Evolutionary conservation across 2,329 filamentous ascomycete genomes (phyloP), one percentile per base, ranked within the genome.

Genomic region (Stagonosporopsis cucurbitacearum): DNA sequence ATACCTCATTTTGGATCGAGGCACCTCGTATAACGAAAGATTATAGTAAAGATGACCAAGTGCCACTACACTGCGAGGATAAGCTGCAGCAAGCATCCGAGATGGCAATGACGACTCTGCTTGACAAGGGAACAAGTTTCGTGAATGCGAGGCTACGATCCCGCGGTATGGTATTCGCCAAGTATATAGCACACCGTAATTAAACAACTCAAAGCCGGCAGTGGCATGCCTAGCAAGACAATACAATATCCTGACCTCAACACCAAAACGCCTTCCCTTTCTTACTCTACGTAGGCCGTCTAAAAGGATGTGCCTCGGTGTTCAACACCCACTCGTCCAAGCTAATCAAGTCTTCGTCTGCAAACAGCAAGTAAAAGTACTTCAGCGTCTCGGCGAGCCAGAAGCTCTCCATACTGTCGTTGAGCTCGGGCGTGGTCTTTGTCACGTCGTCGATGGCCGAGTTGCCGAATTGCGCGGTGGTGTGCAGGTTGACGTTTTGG

Each of bases 401-500:
- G 72, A 91, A 91, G 58, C 86, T 89, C 78, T 91, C 88, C 88
- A 91, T 90, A 47, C 82, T 82, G 68, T 90, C 86, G 54, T 80
- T 65, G 25, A 78, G 72, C 12, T 64, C 64, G 4, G 79, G 78
- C 13, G 67, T 74, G 55, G 77, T 74, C 39, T 78, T 77, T 37
- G 83, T 88, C 23, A 92, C 86, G 65, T 92, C 88, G 56, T 82
- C 78, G 52, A 92, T 82, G 28, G 86, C 86, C 1, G 86, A 86
- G 64, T 89, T 83, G 6, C 86, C 89, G 59, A 86, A 80, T 4
- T 81, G 76, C 0, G 88, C 86, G 23, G 81, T 80, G 12, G 88
- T 90, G 64, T 84, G 78, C 64, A 80, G 80, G 54, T 85, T 79
- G 30, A 92, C 81, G 8, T 84, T 82, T 50, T 83, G 71, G 69